phyloP scores from a whole-genome alignment of 2,329 filamentous ascomycete species.

The Botryosphaeria agaves region DNA sequence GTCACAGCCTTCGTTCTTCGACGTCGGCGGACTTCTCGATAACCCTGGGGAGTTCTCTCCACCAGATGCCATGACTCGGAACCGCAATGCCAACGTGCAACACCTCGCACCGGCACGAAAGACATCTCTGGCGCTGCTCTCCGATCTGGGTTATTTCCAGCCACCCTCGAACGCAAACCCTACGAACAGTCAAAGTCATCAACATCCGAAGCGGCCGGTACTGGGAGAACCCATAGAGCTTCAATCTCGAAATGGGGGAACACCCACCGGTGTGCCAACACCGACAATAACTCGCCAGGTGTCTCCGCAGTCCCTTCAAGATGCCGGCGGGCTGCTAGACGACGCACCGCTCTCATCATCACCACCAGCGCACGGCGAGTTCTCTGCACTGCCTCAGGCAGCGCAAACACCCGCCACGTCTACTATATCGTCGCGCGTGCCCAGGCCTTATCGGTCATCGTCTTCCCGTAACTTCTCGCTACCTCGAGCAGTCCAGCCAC shows the following conservation, averaged over 20 bases:
- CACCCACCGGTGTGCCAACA: conserved; percentile 7
- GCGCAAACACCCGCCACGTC: no score
- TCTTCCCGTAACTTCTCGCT: no score
- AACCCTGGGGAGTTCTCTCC: no score
- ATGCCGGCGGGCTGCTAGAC: conserved; percentile 15
- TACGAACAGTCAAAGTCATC: no score
- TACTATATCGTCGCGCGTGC: no score
- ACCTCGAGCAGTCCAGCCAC: no score
- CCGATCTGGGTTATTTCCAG: conserved; percentile 14
- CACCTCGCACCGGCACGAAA: conserved; percentile 20
- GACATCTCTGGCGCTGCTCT: conserved; percentile 13
- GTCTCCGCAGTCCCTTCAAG: conserved; percentile 13
- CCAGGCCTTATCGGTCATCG: no score
- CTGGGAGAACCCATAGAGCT: conserved; percentile 2
- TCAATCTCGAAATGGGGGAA: conserved; percentile 4
- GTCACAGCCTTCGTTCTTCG: no score
- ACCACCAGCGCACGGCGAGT: no score
- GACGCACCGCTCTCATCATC: neutral
- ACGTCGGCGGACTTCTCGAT: conserved; percentile 62
- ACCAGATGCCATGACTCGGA: no score
- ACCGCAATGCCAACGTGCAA: conserved; percentile 29
- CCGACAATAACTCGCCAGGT: conserved; percentile 4
- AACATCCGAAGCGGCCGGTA: neutral
- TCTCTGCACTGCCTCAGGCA: no score
- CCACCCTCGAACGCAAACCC: conserved; percentile 1